A percentile compares a stretch with the other conserved stretches of the same genome.
Evolutionary conservation across 83 land plant genomes (phyloP).

Genomic region (Thuja plicata): DNA sequence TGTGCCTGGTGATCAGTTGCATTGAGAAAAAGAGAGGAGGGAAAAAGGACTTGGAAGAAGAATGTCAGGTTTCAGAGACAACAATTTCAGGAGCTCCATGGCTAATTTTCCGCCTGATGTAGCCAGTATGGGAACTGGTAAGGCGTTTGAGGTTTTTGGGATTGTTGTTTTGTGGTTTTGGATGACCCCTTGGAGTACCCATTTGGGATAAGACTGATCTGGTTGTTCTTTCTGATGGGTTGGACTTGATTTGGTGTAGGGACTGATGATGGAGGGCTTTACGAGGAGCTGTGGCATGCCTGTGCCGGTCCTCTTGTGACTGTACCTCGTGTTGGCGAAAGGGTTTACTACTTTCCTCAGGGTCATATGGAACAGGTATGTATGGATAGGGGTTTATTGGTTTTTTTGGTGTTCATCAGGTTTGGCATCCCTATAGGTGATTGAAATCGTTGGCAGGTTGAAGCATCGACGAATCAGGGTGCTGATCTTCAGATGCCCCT

Average conservation of each 20-base stretch:
- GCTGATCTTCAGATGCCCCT: slow-evolving; percentile 35
- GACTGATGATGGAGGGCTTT: slow-evolving; percentile 12
- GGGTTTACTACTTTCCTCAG: slow-evolving; percentile 47
- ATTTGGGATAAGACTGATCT: not conserved
- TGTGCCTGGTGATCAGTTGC: not conserved
- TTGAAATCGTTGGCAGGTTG: slow-evolving; percentile 28
- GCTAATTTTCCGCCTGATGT: not conserved
- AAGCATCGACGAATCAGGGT: slow-evolving; percentile 60
- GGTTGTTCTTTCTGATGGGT: not conserved
- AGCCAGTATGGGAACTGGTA: not conserved
- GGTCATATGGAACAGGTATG: slow-evolving; percentile 58
- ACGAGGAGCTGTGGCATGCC: slow-evolving; percentile 43
- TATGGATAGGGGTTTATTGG: not conserved
- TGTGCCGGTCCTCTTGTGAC: slow-evolving; percentile 52
- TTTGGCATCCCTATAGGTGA: not conserved
- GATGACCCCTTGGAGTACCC: not conserved
- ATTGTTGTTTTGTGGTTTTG: not conserved
- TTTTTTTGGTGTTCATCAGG: not conserved
- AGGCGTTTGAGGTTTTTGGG: not conserved
- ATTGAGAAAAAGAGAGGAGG: not conserved
- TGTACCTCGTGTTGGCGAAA: slow-evolving; percentile 29
- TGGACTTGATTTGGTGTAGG: not conserved
- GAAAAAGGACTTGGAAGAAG: not conserved
- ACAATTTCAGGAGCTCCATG: not conserved
- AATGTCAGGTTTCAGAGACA: not conserved